Evolutionary conservation across 2,329 filamentous ascomycete species (phyloP).

Genomic region (Sphaerostilbella broomeana): DNA sequence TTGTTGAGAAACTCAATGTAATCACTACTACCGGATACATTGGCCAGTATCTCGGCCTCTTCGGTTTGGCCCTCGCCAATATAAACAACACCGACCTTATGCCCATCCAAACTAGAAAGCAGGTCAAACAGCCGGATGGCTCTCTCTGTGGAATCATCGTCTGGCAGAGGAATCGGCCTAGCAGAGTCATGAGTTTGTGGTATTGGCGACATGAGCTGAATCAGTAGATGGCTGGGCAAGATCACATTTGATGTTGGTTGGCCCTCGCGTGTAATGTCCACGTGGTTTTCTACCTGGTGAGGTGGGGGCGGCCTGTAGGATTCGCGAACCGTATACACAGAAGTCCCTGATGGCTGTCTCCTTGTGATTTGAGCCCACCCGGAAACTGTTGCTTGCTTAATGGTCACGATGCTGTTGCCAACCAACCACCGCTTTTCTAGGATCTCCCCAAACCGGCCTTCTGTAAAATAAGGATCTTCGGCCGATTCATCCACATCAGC

Average conservation of each 20-base stretch:
- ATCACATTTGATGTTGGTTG: slow-evolving; percentile 53
- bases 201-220: slow-evolving; percentile 60
- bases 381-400: slow-evolving; percentile 61
- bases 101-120: slow-evolving; percentile 83
- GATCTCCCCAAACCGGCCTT: slow-evolving; percentile 58
- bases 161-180: slow-evolving; percentile 69
- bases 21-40: slow-evolving; percentile 77
- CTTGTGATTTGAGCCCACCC: slow-evolving; percentile 67
- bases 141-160: slow-evolving; percentile 61
- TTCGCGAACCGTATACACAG: slow-evolving; percentile 53
- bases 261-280: slow-evolving; percentile 43
- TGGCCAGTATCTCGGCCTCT: slow-evolving; percentile 79
- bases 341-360: slow-evolving; percentile 63
- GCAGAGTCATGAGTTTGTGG: slow-evolving; percentile 52
- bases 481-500: slow-evolving; percentile 76
- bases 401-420: slow-evolving; percentile 66
- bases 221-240: slow-evolving; percentile 66
- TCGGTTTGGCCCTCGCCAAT: slow-evolving; percentile 78
- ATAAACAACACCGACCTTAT: slow-evolving; percentile 93
- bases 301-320: slow-evolving; percentile 52
- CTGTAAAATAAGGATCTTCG: slow-evolving; percentile 58
- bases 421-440: slow-evolving; percentile 64
- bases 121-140: slow-evolving; percentile 78
- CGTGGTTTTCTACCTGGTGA: slow-evolving; percentile 45
- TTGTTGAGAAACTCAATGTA: slow-evolving; percentile 80